Evolutionary conservation across 2,329 filamentous ascomycete genomes (phyloP).

Genomic region (Aureobasidium sp.): DNA sequence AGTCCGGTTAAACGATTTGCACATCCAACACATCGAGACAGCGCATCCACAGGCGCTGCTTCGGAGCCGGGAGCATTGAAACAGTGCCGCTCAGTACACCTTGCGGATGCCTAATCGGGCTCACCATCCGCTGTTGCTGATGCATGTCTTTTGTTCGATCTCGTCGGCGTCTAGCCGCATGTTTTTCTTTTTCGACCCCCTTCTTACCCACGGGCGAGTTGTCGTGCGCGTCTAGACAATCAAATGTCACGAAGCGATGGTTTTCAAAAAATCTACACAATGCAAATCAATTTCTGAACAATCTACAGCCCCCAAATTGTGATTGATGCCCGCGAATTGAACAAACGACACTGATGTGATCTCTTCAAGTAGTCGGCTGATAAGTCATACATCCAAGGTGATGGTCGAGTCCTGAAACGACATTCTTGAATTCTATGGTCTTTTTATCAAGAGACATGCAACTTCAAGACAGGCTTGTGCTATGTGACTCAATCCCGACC

Average conservation of each 20-base stretch:
- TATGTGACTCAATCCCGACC: too few species aligned
- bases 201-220: conserved; percentile 15
- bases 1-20: conserved; percentile 21
- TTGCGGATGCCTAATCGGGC: background rate
- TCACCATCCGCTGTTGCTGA: conserved; percentile 5
- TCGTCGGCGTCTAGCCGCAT: conserved; percentile 17
- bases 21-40: conserved; percentile 13
- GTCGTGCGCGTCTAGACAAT: conserved; percentile 18
- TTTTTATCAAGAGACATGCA: too few species aligned
- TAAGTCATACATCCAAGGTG: too few species aligned
- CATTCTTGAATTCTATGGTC: too few species aligned
- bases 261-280: conserved; percentile 17
- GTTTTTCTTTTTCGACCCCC: conserved; percentile 14
- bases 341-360: too few species aligned
- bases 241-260: conserved; percentile 19
- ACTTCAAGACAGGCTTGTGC: too few species aligned
- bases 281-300: conserved; percentile 16
- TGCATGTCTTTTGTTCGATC: conserved; percentile 15
- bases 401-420: too few species aligned
- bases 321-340: too few species aligned
- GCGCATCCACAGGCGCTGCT: conserved; percentile 18
- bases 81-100: background rate
- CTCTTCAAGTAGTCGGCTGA: too few species aligned
- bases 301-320: background rate
- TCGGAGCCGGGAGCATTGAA: conserved; percentile 19